Percentiles rank a stretch among this genome's conserved stretches.
These are phyloP conservation scores for Boletellus deceptivus DNA, from an alignment of 1,284 basidiomycete species.

Conservation along the genomic window DNA sequence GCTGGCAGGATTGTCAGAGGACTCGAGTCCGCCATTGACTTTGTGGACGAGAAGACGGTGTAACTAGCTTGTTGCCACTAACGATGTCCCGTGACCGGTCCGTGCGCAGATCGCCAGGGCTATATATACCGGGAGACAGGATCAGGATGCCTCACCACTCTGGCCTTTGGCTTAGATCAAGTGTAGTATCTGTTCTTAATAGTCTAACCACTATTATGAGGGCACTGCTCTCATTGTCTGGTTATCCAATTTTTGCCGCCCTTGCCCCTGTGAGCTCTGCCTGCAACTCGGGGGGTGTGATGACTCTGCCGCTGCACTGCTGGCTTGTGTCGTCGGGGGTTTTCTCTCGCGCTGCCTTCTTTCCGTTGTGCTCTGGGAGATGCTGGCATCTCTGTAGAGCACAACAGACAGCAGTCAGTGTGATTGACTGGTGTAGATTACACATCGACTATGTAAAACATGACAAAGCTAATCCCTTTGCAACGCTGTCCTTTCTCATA, in stretches of 20 bases:
- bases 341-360: constrained; percentile 13
- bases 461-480: background rate
- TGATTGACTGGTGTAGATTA: too few species aligned
- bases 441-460: background rate
- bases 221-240: constrained; percentile 34
- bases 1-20: constrained; percentile 42
- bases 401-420: background rate
- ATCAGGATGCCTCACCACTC: constrained; percentile 47
- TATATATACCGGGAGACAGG: constrained; percentile 52
- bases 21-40: constrained; percentile 48
- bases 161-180: constrained; percentile 75
- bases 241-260: constrained; percentile 36
- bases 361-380: constrained; percentile 14
- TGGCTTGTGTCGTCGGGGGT: constrained; percentile 41
- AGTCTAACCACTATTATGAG: constrained; percentile 37
- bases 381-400: background rate
- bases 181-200: constrained; percentile 70
- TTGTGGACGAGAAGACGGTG: constrained; percentile 38
- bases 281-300: constrained; percentile 34
- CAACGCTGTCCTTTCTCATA: constrained; percentile 19
- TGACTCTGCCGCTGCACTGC: constrained; percentile 36
- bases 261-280: constrained; percentile 34
- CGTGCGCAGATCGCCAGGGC: constrained; percentile 1
- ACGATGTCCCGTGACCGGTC: constrained; percentile 5
- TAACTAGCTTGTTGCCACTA: background rate